Percentiles rank a stretch among this genome's conserved stretches.
Evolutionary conservation across 108 stramenopile species (phyloP).

Genomic region (Aureococcus anophagefferens): DNA sequence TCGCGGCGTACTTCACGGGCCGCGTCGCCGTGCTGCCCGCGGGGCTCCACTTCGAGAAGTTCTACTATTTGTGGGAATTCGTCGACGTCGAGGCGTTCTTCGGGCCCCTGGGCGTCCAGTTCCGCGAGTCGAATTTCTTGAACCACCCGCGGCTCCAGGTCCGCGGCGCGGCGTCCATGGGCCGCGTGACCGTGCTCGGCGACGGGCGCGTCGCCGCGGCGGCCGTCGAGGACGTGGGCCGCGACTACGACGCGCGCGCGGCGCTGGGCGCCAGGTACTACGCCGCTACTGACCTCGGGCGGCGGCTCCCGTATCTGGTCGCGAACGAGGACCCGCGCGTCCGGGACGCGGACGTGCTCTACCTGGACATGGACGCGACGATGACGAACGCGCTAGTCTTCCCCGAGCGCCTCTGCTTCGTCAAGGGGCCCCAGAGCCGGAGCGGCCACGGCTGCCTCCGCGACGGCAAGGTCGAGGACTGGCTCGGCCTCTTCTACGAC

Average conservation of each 20-base stretch:
- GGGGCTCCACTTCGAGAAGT: not conserved
- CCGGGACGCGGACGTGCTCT: not conserved
- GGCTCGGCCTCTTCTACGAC: not conserved
- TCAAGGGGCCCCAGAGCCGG: not conserved
- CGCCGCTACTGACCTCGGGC: too few relatives aligned
- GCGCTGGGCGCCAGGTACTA: not conserved
- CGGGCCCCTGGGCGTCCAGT: not conserved
- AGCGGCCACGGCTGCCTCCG: not conserved
- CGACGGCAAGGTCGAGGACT: not conserved
- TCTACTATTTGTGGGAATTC: not conserved
- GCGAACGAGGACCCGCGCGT: not conserved
- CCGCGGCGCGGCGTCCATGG: not conserved
- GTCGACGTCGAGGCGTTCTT: not conserved
- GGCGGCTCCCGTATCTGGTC: too few relatives aligned
- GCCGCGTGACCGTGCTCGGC: not conserved
- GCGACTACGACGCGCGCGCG: not conserved
- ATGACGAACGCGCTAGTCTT: not conserved
- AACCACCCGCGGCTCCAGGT: not conserved
- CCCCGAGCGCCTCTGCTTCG: not conserved
- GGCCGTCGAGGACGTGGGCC: not conserved
- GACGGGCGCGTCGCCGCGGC: not conserved
- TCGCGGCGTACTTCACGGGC: not conserved
- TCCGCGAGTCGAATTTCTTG: not conserved
- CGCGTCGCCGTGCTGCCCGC: not conserved
- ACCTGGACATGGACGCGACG: not conserved